Percentiles rank a stretch among this genome's conserved stretches.
Conservation (phyloP, 306 rosid species). For the Glycine soja region DNA sequence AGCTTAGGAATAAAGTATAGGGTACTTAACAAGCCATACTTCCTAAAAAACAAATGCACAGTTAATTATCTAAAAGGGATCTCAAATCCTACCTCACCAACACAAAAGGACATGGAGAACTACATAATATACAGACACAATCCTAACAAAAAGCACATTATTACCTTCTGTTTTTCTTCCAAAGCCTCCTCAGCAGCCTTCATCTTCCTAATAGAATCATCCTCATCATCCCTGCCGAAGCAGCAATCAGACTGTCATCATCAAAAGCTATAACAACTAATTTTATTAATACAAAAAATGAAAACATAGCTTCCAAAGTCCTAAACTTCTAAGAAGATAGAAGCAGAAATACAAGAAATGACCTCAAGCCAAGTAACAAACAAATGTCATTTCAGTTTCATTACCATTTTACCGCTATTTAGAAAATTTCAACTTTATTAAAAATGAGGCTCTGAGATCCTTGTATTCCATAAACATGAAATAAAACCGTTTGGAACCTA, state of each 20-base stretch:
- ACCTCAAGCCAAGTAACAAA: conserved; percentile 11
- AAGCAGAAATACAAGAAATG: conserved; percentile 10
- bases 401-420: not conserved
- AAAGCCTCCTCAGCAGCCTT: conserved; percentile 88
- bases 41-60: not conserved
- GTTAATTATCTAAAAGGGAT: conserved; percentile 25
- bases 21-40: too few species aligned
- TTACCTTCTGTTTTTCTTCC: conserved; percentile 85
- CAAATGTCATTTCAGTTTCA: conserved; percentile 25
- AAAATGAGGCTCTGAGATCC: not conserved
- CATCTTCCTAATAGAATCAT: conserved; percentile 80
- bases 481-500: too few species aligned
- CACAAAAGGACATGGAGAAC: conserved; percentile 4
- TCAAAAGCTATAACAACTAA: conserved; percentile 47
- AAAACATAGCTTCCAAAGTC: not conserved
- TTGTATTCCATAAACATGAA: not conserved
- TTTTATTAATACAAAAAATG: conserved; percentile 32
- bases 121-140: conserved; percentile 22
- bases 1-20: too few species aligned
- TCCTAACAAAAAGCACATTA: conserved; percentile 11
- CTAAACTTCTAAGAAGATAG: conserved; percentile 3
- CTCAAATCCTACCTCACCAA: not conserved
- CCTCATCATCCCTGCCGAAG: conserved; percentile 76
- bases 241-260: conserved; percentile 49
- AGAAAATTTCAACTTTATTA: not conserved